Base-by-base conservation (phyloP, 805 yeast species). In the Ogataea allantospora region DNA sequence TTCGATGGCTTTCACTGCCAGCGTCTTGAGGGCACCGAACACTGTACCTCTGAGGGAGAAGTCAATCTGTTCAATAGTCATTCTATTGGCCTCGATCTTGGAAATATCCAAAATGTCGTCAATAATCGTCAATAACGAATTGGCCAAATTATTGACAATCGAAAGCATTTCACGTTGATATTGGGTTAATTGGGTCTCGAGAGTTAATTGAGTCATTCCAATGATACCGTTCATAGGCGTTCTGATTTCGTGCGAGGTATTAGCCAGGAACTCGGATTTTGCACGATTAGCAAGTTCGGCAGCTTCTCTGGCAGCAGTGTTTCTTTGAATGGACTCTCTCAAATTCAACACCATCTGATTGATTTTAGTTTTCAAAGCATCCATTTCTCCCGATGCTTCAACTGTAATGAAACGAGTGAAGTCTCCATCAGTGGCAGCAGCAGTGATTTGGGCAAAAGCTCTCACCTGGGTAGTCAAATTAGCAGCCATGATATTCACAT, bases 401-500 rank as follows among this genome's bases (percentile, higher is more conserved):
- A 87, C 95, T 0, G 96, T 87, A 47, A 87, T 88, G 54, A 87
- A 83, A 47, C 91, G 73, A 0, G 95, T 87, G 62, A 87, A 87
- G 59, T 87, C 95, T 57, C 95, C 95, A 63, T 87, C 95, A 2
- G 95, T 86, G 10, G 95, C 95, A 19, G 96, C 93, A 17, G 93
- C 95, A 0, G 96, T 87, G 53, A 87, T 87, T 58, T 87, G 95
- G 25, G 95, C 95, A 67, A 87, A 87, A 0, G 95, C 95, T 63
- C 95, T 76, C 55, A 87, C 95, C 66, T 87, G 96, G 1, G 95
- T 82, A 0, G 96, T 87, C 58, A 87, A 74, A 59, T 87, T 87
- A n/a, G 91, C 80, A 35, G 96, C 95, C 96, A 87, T 87, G 16
- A 91, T 86, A 57, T 87, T 87, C 48, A 87, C 96, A 63, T 87